These are phyloP conservation scores for Nicotiana attenuata DNA, from an alignment of 257 asterid species.

Conservation along the genomic window DNA sequence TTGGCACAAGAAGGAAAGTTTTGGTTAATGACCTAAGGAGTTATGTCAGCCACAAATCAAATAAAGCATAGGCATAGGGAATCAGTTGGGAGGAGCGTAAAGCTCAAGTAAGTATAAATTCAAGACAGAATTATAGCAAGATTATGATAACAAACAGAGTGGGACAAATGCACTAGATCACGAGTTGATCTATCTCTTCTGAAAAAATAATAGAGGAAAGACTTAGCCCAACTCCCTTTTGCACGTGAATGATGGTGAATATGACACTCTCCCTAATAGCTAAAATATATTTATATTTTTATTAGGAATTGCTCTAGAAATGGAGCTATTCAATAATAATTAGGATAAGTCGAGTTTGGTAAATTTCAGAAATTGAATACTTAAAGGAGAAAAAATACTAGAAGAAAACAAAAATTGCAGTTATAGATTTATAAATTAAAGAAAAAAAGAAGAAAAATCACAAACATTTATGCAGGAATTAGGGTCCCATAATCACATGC, in stretches of 20 bases:
- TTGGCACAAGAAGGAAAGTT: not conserved
- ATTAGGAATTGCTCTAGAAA: too few relatives aligned
- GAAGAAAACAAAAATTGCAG: not conserved
- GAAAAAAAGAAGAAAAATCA: not conserved
- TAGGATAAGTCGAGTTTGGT: too few relatives aligned
- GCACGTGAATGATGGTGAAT: not conserved
- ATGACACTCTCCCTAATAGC: not conserved
- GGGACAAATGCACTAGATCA: not conserved
- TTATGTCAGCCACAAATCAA: not conserved
- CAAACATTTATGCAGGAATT: not conserved
- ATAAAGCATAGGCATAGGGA: not conserved
- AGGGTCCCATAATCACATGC: slow-evolving; percentile 8
- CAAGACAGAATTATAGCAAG: not conserved
- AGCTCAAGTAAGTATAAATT: not conserved
- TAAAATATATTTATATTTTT: too few relatives aligned
- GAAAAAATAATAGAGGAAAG: not conserved
- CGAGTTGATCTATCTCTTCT: not conserved
- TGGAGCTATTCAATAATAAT: too few relatives aligned
- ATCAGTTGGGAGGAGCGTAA: not conserved
- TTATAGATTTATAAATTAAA: not conserved
- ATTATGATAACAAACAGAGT: not conserved
- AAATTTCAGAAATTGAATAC: too few relatives aligned
- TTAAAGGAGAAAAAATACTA: too few relatives aligned
- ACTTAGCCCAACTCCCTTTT: not conserved
- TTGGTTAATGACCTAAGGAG: not conserved